Conservation (phyloP, 139 green algal species). For the Yamagishiella unicocca region DNA sequence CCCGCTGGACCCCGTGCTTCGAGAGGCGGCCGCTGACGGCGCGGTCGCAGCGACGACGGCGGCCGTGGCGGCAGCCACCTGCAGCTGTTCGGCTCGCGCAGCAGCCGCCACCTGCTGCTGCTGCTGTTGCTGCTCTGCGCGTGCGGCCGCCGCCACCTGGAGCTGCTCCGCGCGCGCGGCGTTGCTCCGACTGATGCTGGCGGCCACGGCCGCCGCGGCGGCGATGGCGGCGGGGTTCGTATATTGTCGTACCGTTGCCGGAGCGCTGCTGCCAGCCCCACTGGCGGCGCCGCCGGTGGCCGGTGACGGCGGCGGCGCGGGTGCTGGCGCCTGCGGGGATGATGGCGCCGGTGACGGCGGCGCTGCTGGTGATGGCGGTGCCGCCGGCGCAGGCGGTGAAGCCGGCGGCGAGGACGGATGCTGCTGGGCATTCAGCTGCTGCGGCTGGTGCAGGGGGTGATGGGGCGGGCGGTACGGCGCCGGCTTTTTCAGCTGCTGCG, state of each 20-base stretch:
- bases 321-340: too few species aligned
- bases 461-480: conserved; percentile 40
- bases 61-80: not conserved
- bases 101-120: too few species aligned
- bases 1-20: too few species aligned
- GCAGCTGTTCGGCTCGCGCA: not conserved
- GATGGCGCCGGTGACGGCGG: not conserved
- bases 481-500: conserved; percentile 18
- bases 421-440: not conserved
- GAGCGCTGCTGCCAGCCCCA: not conserved
- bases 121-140: too few species aligned
- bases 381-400: not conserved
- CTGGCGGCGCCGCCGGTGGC: too few species aligned
- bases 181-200: too few species aligned
- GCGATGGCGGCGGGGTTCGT: too few species aligned
- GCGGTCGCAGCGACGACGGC: not conserved
- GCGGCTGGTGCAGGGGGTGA: conserved; percentile 28
- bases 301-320: not conserved
- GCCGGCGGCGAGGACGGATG: not conserved
- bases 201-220: not conserved
- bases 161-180: not conserved
- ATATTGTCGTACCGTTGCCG: not conserved
- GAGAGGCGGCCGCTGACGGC: not conserved
- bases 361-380: not conserved
- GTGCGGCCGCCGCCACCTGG: not conserved